These are phyloP conservation scores for Xylaria telfairii DNA, from an alignment of 495 filamentous ascomycete genomes.

Conservation along the genomic window DNA sequence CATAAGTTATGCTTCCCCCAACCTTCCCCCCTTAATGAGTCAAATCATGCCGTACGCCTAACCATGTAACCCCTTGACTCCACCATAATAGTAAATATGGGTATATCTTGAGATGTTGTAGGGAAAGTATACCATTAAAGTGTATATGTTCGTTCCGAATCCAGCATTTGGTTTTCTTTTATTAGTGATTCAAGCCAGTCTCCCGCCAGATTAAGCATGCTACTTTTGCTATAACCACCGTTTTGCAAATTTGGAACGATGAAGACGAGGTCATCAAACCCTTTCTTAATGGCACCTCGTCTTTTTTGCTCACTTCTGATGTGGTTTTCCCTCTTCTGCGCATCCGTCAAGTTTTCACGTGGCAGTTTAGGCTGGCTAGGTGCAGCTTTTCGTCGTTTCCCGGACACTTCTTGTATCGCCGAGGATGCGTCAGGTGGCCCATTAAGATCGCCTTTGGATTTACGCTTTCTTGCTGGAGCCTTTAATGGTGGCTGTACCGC, in stretches of 20 bases:
- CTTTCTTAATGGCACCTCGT: slow-evolving; percentile 75
- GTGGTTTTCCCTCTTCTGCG: slow-evolving; percentile 86
- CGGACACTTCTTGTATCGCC: slow-evolving; percentile 34
- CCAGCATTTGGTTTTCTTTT: slow-evolving; percentile 66
- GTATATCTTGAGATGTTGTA: slow-evolving; percentile 1
- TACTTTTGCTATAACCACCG: slow-evolving; percentile 79
- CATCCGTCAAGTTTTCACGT: slow-evolving; percentile 80
- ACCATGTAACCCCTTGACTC: slow-evolving; percentile 34
- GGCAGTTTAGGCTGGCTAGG: slow-evolving; percentile 50
- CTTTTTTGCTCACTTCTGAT: slow-evolving; percentile 89
- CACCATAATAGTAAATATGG: slow-evolving; percentile 28
- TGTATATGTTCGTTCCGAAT: slow-evolving; percentile 33
- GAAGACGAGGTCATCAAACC: slow-evolving; percentile 72
- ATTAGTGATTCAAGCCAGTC: slow-evolving; percentile 77
- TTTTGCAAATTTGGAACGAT: slow-evolving; percentile 74
- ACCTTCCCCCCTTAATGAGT: slow-evolving; percentile 13
- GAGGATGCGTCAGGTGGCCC: slow-evolving; percentile 29
- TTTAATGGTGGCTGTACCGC: slow-evolving; percentile 26
- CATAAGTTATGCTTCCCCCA: neutral
- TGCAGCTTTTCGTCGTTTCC: slow-evolving; percentile 38
- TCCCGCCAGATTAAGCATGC: slow-evolving; percentile 71
- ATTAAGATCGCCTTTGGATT: slow-evolving; percentile 40
- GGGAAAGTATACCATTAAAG: slow-evolving; percentile 23
- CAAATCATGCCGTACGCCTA: slow-evolving; percentile 25
- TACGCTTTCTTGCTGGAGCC: slow-evolving; percentile 42